Evolutionary conservation across 1,284 basidiomycete species (phyloP).

Genomic region (Ustilago esculenta): DNA sequence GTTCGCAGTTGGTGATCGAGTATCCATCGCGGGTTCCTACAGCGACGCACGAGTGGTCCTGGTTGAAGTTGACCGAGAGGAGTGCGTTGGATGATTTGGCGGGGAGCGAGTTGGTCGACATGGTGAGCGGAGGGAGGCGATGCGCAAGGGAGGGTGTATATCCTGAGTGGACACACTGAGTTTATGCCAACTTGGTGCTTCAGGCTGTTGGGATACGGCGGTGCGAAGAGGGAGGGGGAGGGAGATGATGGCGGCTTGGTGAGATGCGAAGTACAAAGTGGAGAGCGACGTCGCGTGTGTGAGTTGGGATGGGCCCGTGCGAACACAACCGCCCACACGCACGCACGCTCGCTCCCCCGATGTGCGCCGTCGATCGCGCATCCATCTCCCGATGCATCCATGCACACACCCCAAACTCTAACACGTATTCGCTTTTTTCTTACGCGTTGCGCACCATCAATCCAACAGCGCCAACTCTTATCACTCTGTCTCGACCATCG

Average conservation of each 20-base stretch:
- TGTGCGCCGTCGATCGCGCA: not conserved
- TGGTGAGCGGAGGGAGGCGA: too few species aligned
- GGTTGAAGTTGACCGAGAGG: slow-evolving; percentile 59
- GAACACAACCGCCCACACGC: not conserved
- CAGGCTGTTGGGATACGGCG: too few species aligned
- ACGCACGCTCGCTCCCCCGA: too few species aligned
- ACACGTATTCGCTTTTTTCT: too few species aligned
- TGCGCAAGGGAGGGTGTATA: too few species aligned
- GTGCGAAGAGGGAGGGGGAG: not conserved
- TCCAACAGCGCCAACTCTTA: too few species aligned
- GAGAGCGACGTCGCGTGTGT: not conserved
- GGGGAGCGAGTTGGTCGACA: slow-evolving; percentile 31
- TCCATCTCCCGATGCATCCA: not conserved
- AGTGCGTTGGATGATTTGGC: slow-evolving; percentile 48
- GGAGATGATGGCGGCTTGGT: not conserved
- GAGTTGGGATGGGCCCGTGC: not conserved
- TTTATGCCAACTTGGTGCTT: too few species aligned
- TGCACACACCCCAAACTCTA: too few species aligned
- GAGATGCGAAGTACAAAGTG: not conserved
- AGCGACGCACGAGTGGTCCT: slow-evolving; percentile 78
- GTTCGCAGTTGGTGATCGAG: slow-evolving; percentile 96
- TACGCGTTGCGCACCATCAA: too few species aligned
- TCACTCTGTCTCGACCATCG: too few species aligned
- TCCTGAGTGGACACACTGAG: too few species aligned
- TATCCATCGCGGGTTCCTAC: slow-evolving; percentile 96